Evolutionary conservation across 495 filamentous ascomycete genomes (phyloP).

Genomic region (Daldinia caldariorum): DNA sequence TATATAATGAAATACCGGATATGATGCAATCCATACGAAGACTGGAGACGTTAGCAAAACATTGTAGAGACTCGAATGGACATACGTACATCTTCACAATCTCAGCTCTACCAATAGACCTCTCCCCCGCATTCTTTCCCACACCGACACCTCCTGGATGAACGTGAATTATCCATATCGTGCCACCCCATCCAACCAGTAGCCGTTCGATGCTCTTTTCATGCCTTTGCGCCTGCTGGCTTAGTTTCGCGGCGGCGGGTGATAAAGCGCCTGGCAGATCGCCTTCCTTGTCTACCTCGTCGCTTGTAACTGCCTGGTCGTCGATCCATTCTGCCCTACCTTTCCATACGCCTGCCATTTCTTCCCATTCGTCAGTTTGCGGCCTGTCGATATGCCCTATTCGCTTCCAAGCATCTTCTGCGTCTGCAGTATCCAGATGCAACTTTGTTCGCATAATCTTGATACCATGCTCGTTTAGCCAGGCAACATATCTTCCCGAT

Average conservation of each 20-base stretch:
- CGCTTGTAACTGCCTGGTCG: conserved; percentile 73
- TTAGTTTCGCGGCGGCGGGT: conserved; percentile 58
- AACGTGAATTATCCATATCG: conserved; percentile 94
- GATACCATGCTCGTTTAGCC: conserved; percentile 95
- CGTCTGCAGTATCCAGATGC: conserved; percentile 77
- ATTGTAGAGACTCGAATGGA: neutral
- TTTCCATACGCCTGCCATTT: conserved; percentile 95
- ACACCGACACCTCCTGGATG: conserved; percentile 75
- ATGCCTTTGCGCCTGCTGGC: conserved; percentile 55
- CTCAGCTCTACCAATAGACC: conserved; percentile 80
- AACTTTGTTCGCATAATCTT: conserved; percentile 96
- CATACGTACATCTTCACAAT: conserved; percentile 85
- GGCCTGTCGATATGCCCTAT: conserved; percentile 90
- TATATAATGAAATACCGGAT: conserved; percentile 97
- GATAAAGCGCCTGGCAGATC: conserved; percentile 45
- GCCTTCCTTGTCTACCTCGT: conserved; percentile 56
- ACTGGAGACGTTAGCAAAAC: conserved; percentile 60
- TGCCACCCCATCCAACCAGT: conserved; percentile 93
- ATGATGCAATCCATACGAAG: conserved; percentile 95
- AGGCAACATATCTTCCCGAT: conserved; percentile 88
- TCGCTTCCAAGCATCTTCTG: conserved; percentile 92
- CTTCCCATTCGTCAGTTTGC: conserved; percentile 82
- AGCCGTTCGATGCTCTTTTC: conserved; percentile 74
- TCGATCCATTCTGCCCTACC: conserved; percentile 92
- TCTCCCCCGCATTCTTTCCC: conserved; percentile 75